A percentile compares a stretch with the other conserved stretches of the same genome.
Conservation (phyloP, 805 yeast species). For the Dipodascus geniculatus region DNA sequence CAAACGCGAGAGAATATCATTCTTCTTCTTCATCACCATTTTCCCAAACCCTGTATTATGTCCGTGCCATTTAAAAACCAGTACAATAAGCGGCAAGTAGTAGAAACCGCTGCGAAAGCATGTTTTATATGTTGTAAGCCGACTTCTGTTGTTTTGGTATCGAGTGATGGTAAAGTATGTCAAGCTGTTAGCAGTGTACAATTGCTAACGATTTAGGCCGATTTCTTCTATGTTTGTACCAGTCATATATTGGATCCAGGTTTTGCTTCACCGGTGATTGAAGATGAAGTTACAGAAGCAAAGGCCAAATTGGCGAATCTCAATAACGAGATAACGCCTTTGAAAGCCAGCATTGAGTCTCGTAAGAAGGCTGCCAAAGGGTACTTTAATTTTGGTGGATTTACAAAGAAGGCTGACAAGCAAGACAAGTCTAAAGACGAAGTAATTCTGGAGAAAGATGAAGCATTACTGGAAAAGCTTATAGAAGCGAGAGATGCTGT, state of each 20-base stretch:
- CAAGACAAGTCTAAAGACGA: slow-evolving; percentile 8
- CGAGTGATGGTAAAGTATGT: slow-evolving; percentile 27
- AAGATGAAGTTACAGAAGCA: slow-evolving; percentile 28
- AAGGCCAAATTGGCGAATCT: slow-evolving; percentile 10
- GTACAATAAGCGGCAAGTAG: slow-evolving; percentile 36
- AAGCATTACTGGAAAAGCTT: slow-evolving; percentile 17
- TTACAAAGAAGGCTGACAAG: slow-evolving; percentile 10
- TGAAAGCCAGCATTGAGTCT: background rate
- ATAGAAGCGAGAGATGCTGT: slow-evolving; percentile 8
- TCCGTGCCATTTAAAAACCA: slow-evolving; percentile 28
- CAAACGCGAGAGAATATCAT: too few species aligned
- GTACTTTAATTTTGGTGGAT: background rate
- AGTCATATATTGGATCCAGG: slow-evolving; percentile 36
- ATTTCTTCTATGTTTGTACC: slow-evolving; percentile 43
- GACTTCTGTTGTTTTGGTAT: slow-evolving; percentile 35
- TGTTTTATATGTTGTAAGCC: slow-evolving; percentile 47
- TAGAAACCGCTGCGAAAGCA: slow-evolving; percentile 32
- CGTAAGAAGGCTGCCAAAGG: background rate
- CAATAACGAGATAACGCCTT: background rate
- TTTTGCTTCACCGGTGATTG: slow-evolving; percentile 34
- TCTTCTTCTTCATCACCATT: background rate
- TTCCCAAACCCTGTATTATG: slow-evolving; percentile 1
- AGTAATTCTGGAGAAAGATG: slow-evolving; percentile 12
- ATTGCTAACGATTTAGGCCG: slow-evolving; percentile 19
- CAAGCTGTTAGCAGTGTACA: background rate